Conservation (phyloP, 371 early-diverging fungal species). For the Phascolomyces articulosus region DNA sequence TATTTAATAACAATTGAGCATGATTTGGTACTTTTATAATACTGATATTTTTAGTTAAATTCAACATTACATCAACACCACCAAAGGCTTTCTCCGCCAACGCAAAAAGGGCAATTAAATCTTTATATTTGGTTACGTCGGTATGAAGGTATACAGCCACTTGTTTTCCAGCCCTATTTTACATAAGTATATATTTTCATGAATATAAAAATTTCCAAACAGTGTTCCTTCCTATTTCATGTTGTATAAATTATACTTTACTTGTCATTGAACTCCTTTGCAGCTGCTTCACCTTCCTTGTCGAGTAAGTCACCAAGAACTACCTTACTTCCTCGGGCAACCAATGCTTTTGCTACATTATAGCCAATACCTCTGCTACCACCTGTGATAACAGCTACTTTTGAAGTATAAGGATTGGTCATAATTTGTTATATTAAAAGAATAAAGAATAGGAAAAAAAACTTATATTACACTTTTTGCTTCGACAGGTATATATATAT, state of each 20-base stretch:
- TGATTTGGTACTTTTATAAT: too few relatives aligned
- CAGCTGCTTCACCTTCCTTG: constrained; percentile 38
- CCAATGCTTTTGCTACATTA: constrained; percentile 49
- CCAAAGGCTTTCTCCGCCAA: constrained; percentile 57
- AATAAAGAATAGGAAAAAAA: too few relatives aligned
- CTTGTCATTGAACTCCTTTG: constrained; percentile 38
- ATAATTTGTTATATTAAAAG: too few relatives aligned
- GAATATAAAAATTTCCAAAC: not conserved
- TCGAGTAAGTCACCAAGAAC: constrained; percentile 67
- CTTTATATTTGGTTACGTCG: constrained; percentile 59
- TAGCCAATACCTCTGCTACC: constrained; percentile 65
- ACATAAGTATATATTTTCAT: too few relatives aligned
- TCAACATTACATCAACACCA: constrained; percentile 23
- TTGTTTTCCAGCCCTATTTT: not conserved
- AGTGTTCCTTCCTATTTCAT: too few relatives aligned
- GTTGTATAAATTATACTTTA: too few relatives aligned
- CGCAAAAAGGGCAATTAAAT: constrained; percentile 52
- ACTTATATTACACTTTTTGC: too few relatives aligned
- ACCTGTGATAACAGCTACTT: constrained; percentile 73
- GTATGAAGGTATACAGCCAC: constrained; percentile 53
- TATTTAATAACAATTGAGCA: too few relatives aligned
- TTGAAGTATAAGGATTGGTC: constrained; percentile 15
- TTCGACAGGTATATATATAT: too few relatives aligned
- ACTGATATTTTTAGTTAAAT: too few relatives aligned
- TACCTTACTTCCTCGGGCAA: constrained; percentile 53